phyloP scores from a whole-genome alignment of 805 yeast genomes.

The Yarrowia sp. region DNA sequence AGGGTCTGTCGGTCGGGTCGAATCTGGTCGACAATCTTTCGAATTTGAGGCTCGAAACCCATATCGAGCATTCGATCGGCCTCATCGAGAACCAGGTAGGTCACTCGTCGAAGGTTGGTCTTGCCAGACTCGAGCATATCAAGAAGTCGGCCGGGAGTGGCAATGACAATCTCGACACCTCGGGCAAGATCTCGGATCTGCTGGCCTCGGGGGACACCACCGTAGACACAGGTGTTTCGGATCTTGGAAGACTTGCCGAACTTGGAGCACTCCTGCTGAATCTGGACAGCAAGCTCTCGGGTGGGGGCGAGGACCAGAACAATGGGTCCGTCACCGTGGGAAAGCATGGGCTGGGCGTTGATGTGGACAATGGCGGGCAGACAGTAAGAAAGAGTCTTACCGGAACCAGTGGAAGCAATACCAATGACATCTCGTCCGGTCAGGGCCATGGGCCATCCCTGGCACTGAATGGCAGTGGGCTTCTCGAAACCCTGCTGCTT shows the following conservation, averaged over 20 bases:
- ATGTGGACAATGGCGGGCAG: conserved; percentile 96
- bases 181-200: conserved; percentile 94
- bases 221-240: conserved; percentile 91
- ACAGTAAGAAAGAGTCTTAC: conserved; percentile 96
- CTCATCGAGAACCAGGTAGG: conserved; percentile 95
- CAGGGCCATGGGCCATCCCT: conserved; percentile 99
- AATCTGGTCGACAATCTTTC: conserved; percentile 96
- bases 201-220: conserved; percentile 98
- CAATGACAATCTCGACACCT: conserved; percentile 94
- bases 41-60: conserved; percentile 99
- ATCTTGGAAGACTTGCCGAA: conserved; percentile 90
- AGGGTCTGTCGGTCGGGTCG: conserved; percentile 99
- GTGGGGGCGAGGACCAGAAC: conserved; percentile 96
- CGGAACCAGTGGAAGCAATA: conserved; percentile 98
- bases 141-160: conserved; percentile 98
- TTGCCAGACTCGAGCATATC: conserved; percentile 95
- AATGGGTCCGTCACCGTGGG: conserved; percentile 96
- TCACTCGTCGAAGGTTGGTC: conserved; percentile 93
- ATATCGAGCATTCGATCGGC: conserved; percentile 99
- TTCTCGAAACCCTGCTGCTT: conserved; percentile 86
- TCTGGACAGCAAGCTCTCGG: conserved; percentile 97
- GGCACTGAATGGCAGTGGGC: conserved; percentile 97
- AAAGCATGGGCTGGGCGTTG: conserved; percentile 92
- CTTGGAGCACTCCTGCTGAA: conserved; percentile 92
- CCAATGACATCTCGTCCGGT: conserved; percentile 99